Evolutionary conservation across 257 asterid genomes (phyloP).

Genomic region (Gentiana straminea): DNA sequence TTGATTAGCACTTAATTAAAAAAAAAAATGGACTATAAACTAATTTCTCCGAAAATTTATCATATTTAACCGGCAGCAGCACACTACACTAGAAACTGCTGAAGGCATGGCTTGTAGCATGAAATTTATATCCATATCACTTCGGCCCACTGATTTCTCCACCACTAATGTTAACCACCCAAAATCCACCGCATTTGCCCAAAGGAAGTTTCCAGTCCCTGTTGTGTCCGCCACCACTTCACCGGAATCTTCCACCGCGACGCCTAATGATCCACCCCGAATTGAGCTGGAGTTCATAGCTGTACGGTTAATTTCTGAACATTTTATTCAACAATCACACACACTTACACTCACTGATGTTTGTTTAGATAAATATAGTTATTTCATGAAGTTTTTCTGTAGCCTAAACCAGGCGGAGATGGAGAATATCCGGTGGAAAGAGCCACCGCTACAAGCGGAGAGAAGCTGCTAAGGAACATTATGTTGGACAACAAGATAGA

Average conservation of each 20-base stretch:
- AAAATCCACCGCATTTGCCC: slow-evolving; percentile 20
- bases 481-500: slow-evolving; percentile 80
- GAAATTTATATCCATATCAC: slow-evolving; percentile 30
- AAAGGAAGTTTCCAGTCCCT: slow-evolving; percentile 11
- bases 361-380: neutral
- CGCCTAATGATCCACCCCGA: slow-evolving; percentile 31
- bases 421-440: slow-evolving; percentile 46
- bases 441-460: slow-evolving; percentile 70
- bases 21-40: no score
- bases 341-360: no score
- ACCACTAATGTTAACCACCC: slow-evolving; percentile 21
- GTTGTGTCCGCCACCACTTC: slow-evolving; percentile 29
- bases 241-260: slow-evolving; percentile 39
- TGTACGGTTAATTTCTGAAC: slow-evolving; percentile 17
- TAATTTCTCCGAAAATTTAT: no score
- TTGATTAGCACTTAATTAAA: no score
- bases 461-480: slow-evolving; percentile 75
- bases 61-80: no score
- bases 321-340: no score
- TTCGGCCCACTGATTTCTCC: slow-evolving; percentile 35
- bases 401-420: slow-evolving; percentile 66
- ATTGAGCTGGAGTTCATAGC: slow-evolving; percentile 74
- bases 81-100: no score
- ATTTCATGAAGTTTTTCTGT: slow-evolving; percentile 4
- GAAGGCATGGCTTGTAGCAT: slow-evolving; percentile 32